These are phyloP conservation scores for Eutrema japonicum DNA, from an alignment of 345 rosid genomes.

Conservation along the genomic window DNA sequence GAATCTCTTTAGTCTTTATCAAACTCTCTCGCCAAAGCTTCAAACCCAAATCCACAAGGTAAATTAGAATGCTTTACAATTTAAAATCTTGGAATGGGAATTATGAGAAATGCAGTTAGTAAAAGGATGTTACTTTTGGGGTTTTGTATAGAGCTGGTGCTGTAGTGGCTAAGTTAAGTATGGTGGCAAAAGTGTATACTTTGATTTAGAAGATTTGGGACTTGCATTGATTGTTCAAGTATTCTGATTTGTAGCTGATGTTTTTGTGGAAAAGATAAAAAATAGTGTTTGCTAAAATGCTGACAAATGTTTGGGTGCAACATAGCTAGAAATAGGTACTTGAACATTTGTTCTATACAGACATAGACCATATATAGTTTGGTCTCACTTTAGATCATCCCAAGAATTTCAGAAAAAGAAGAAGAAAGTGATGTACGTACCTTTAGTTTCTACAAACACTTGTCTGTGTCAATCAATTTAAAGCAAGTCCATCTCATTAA, in stretches of 20 bases:
- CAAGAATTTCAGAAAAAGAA: neutral
- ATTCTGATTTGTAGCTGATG: too few species aligned
- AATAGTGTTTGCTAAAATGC: too few species aligned
- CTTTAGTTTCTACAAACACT: slow-evolving; percentile 43
- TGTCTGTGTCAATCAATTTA: neutral
- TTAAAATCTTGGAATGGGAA: slow-evolving; percentile 20
- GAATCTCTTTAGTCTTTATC: slow-evolving; percentile 65
- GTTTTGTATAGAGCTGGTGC: slow-evolving; percentile 53
- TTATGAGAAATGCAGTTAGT: neutral
- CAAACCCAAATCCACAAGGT: slow-evolving; percentile 53
- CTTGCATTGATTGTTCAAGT: too few species aligned
- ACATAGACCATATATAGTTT: neutral
- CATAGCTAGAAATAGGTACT: too few species aligned
- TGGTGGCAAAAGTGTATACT: slow-evolving; percentile 96
- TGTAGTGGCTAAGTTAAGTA: slow-evolving; percentile 71
- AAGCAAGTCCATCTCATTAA: neutral
- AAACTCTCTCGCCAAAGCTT: slow-evolving; percentile 66
- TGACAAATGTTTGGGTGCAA: too few species aligned
- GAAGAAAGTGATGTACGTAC: slow-evolving; percentile 46
- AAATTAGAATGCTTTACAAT: neutral
- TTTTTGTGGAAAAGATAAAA: too few species aligned
- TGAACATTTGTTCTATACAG: too few species aligned
- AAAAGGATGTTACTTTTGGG: neutral
- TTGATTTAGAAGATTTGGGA: slow-evolving; percentile 94
- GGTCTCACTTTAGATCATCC: neutral